phyloP scores from a whole-genome alignment of 768 basidiomycete species.

The Tricholoma saponaceum region DNA sequence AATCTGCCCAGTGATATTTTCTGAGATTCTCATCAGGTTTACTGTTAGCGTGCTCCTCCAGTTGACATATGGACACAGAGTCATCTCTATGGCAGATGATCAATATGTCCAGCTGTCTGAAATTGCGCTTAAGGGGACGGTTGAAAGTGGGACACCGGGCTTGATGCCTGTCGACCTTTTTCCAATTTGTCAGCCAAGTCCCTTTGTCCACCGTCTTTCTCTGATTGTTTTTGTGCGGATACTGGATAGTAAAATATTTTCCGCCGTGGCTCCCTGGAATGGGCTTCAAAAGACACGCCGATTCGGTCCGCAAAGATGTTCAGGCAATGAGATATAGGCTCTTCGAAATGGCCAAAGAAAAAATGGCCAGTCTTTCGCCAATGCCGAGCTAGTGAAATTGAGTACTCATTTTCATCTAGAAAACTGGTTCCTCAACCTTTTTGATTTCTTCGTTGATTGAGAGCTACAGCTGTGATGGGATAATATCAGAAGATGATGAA shows the following conservation, averaged over 20 bases:
- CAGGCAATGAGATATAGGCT: not conserved
- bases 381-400: not conserved
- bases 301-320: not conserved
- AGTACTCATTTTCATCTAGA: not conserved
- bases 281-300: not conserved
- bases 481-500: not conserved
- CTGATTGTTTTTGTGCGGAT: too few species aligned
- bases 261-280: not conserved
- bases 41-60: not conserved
- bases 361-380: not conserved
- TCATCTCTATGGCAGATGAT: not conserved
- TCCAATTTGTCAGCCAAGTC: too few species aligned
- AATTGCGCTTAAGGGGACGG: not conserved
- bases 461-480: not conserved
- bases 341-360: not conserved
- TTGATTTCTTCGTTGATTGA: not conserved
- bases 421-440: not conserved
- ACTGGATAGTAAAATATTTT: not conserved
- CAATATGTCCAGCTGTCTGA: not conserved
- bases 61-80: not conserved
- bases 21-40: not conserved
- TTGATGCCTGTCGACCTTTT: not conserved
- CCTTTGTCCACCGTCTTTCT: too few species aligned
- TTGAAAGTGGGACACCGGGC: not conserved
- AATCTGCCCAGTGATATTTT: not conserved